phyloP scores from a whole-genome alignment of 805 yeast genomes.

The Cyberlindnera maritima region DNA sequence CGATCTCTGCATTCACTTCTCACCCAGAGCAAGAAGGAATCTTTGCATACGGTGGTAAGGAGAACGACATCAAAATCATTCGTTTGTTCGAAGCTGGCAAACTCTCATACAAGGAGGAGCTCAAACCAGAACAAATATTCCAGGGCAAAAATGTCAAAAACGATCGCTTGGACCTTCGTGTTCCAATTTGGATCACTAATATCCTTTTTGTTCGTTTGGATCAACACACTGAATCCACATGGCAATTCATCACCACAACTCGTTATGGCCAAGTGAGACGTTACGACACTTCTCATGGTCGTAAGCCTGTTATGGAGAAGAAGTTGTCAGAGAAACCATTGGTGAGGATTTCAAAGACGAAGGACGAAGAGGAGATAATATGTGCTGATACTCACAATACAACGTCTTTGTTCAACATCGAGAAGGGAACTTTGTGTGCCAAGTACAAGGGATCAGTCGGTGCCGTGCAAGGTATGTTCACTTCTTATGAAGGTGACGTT shows the following conservation, averaged over 20 bases:
- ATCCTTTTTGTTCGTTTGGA: conserved; percentile 44
- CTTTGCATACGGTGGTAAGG: conserved; percentile 86
- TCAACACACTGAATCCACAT: conserved; percentile 35
- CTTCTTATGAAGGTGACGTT: conserved; percentile 28
- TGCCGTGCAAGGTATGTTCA: conserved; percentile 43
- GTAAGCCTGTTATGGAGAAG: conserved; percentile 61
- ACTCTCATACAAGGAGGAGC: conserved; percentile 24
- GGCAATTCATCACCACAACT: conserved; percentile 63
- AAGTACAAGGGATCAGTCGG: conserved; percentile 79
- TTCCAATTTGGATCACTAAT: conserved; percentile 75
- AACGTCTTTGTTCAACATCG: conserved; percentile 53
- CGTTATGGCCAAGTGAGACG: conserved; percentile 70
- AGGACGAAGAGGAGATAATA: conserved; percentile 44
- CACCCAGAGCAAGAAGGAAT: conserved; percentile 49
- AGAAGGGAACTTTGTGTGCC: conserved; percentile 55
- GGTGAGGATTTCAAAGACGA: conserved; percentile 31
- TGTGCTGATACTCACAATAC: conserved; percentile 70
- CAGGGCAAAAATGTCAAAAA: conserved; percentile 82
- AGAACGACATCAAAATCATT: conserved; percentile 61
- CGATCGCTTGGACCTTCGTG: conserved; percentile 72
- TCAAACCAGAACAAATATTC: conserved; percentile 43
- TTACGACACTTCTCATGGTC: conserved; percentile 67
- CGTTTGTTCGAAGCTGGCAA: conserved; percentile 7
- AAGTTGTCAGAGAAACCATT: conserved; percentile 56
- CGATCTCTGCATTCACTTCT: conserved; percentile 45